Evolutionary conservation across 169 alveolate genomes (phyloP).

Genomic region (Eimeria zaria): DNA sequence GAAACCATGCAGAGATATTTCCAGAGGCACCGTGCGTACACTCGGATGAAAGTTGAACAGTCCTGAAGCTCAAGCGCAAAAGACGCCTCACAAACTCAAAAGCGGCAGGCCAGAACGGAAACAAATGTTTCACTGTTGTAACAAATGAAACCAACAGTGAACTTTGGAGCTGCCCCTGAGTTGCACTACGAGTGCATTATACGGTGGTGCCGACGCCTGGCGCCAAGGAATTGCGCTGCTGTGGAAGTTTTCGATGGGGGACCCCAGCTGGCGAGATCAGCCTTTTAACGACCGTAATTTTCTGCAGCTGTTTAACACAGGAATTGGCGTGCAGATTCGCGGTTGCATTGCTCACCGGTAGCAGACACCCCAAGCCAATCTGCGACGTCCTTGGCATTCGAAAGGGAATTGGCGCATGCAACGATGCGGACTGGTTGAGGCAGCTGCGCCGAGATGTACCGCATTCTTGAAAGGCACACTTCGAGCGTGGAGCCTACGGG

Average conservation of each 20-base stretch:
- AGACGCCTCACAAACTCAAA: not conserved
- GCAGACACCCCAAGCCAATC: constrained; percentile 90
- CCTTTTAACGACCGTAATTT: not conserved
- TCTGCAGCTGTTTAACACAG: not conserved
- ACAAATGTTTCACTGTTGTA: not conserved
- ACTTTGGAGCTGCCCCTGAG: not conserved
- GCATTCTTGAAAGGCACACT: constrained; percentile 97
- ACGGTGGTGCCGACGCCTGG: not conserved
- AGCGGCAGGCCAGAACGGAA: not conserved
- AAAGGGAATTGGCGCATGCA: constrained; percentile 88
- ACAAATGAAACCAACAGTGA: not conserved
- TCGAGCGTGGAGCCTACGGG: constrained; percentile 91
- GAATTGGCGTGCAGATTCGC: not conserved
- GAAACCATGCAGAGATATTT: constrained; percentile 89
- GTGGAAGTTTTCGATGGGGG: not conserved
- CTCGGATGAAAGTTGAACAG: constrained; percentile 89
- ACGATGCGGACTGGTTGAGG: constrained; percentile 89
- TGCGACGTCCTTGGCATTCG: constrained; percentile 90
- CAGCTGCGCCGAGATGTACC: constrained; percentile 96
- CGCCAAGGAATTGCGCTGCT: not conserved
- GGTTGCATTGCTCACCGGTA: constrained; percentile 66
- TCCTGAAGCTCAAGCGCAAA: constrained; percentile 44
- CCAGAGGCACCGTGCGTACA: constrained; percentile 90
- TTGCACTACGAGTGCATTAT: not conserved
- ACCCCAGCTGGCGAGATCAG: not conserved